A percentile compares a stretch with the other conserved stretches of the same genome.
phyloP scores from a whole-genome alignment of 2,329 filamentous ascomycete species.

The Fusarium lateritium region DNA sequence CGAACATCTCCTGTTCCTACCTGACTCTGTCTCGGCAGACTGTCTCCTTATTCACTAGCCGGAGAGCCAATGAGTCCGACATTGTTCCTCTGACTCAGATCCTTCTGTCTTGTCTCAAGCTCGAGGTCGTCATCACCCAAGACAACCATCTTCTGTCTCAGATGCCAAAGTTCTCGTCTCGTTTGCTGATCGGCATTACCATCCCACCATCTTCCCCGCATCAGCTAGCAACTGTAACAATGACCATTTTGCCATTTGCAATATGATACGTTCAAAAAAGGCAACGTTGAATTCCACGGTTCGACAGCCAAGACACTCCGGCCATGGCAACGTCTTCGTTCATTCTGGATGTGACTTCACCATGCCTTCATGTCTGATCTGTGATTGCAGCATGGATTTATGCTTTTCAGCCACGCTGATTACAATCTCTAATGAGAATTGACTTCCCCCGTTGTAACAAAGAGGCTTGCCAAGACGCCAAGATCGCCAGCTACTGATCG shows the following conservation, averaged over 20 bases:
- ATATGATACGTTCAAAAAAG: slow-evolving; percentile 15
- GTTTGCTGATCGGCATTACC: slow-evolving; percentile 26
- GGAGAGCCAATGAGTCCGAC: neutral
- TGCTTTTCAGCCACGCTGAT: neutral
- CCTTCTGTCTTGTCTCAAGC: slow-evolving; percentile 4
- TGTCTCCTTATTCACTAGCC: neutral
- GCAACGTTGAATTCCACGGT: slow-evolving; percentile 36
- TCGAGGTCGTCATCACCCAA: slow-evolving; percentile 4
- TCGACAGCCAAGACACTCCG: slow-evolving; percentile 16
- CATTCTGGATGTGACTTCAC: slow-evolving; percentile 1
- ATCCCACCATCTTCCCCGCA: slow-evolving; percentile 35
- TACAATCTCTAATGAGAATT: neutral
- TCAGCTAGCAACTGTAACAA: slow-evolving; percentile 7
- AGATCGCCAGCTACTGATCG: slow-evolving; percentile 27
- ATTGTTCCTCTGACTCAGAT: neutral
- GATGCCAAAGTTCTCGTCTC: slow-evolving; percentile 7
- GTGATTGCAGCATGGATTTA: neutral
- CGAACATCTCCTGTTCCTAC: slow-evolving; percentile 5
- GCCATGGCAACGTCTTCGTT: neutral
- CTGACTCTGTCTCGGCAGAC: neutral
- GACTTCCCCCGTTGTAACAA: slow-evolving; percentile 6
- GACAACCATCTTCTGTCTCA: slow-evolving; percentile 20
- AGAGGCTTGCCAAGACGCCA: slow-evolving; percentile 30
- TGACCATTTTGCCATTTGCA: neutral
- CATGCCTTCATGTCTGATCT: neutral